A percentile compares a stretch with the other conserved stretches of the same genome.
Conservation (phyloP, 805 yeast genomes). For the Hanseniaspora hatyaiensis region DNA sequence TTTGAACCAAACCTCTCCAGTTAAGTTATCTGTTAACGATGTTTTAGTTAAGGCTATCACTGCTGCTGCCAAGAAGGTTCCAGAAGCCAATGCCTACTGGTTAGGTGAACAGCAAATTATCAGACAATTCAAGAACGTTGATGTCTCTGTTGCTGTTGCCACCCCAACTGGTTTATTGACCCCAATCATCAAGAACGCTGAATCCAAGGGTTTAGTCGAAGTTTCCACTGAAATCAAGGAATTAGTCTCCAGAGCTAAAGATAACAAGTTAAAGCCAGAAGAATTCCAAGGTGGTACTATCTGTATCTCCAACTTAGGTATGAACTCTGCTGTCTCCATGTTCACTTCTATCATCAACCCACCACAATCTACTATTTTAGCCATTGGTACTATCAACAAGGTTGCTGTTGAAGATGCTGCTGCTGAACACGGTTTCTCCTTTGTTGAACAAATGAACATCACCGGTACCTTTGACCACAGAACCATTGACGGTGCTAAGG, state of each 20-base stretch:
- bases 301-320: constrained; percentile 96
- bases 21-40: constrained; percentile 87
- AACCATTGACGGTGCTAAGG: constrained; percentile 93
- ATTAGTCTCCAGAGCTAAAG: constrained; percentile 91
- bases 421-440: constrained; percentile 81
- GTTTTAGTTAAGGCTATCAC: constrained; percentile 89
- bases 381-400: constrained; percentile 86
- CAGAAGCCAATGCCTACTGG: constrained; percentile 91
- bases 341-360: constrained; percentile 98
- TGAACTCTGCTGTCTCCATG: constrained; percentile 85
- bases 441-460: constrained; percentile 80
- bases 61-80: constrained; percentile 77
- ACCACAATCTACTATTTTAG: constrained; percentile 89
- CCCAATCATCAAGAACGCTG: constrained; percentile 85
- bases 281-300: constrained; percentile 99
- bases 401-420: constrained; percentile 87
- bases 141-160: constrained; percentile 96
- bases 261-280: constrained; percentile 82
- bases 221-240: constrained; percentile 82
- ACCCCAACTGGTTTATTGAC: constrained; percentile 96
- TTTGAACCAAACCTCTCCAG: constrained; percentile 73
- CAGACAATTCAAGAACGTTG: constrained; percentile 84
- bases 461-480: constrained; percentile 98
- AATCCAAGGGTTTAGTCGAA: constrained; percentile 69
- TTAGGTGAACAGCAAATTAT: constrained; percentile 78